Base-by-base conservation (phyloP, 495 filamentous ascomycete genomes). In the Talaromyces liani region DNA sequence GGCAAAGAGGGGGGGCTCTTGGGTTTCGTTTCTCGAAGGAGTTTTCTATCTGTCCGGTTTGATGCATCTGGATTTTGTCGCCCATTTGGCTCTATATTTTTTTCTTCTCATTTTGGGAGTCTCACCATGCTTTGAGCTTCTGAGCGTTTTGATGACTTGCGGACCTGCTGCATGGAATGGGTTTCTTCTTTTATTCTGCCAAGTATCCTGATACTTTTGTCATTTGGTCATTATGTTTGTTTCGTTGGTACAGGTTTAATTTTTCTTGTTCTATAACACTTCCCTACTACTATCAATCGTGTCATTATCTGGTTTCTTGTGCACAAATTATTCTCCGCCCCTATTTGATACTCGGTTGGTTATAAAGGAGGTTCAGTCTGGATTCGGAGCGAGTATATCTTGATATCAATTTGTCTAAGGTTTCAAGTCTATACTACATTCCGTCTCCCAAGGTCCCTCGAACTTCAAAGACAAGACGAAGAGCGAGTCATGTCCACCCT, bases 51-150 rank as follows among this genome's bases (percentile, higher is more conserved):
- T 24, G 55, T 33, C 24, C 27, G 49, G 24, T 55, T 16, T 55
- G 51, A 55, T 55, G 51, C 51, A 58, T 58, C 29, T 31, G 27
- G 31, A 36, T 58, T 68, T 58, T 27, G 1, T 27, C 27, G 22
- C 27, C 3, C 27, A 27, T 27, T 0, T 27, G 27, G 27, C 27
- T 27, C 3, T 5, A 54, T 63, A 67, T 66, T 54, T 71, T 45
- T 68, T 45, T 68, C 34, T 53, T 34, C 64, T 41, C 55, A 49
- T 64, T 51, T 65, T 68, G 59, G 56, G 58, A 67, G 59, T 67
- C 66, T 69, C 36, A 57, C 65, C 54, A 34, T 62, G 61, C 63
- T 53, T 63, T 63, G 63, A 55, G 25, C 60, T 55, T 51, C 64
- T 67, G 41, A 62, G 60, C 60, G 60, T 62, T 62, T 41, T 62